Evolutionary conservation across 768 basidiomycete species (phyloP), one percentile per base, ranked within the genome.

Genomic region (Kwoniella europaea): DNA sequence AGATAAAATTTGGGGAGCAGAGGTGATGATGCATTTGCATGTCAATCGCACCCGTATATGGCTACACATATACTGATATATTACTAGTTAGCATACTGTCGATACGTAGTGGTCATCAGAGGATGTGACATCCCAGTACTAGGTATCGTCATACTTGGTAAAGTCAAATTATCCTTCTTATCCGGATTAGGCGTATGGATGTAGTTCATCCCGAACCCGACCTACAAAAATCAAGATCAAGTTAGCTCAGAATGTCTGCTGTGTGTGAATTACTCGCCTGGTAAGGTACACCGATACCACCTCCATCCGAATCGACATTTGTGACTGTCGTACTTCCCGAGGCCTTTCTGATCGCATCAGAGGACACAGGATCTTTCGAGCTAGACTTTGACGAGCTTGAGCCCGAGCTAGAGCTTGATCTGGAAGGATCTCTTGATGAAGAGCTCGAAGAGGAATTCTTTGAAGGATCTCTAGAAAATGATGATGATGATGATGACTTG

Each of bases 141-240:
- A 1, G 77, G 76, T 16, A 77, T 76, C 9, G 55, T 55, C 35
- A 52, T 60, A 15, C 71, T 53, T 3, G 57, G 50, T 12, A 67
- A 16, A 15, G 69, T 69, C 61, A 81, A 53, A 20, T 72, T 42
- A 20, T 73, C 70, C 59, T 59, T 65, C 12, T 54, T 58, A 9
- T 58, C 66, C n/a, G 67, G 46, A 10, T 67, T 44, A 15, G 66
- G 60, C 27, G 72, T 67, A 58, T 77, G 74, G 58, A 81, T 81
- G 52, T 81, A 81, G 46, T 78, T 74, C 78, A 81, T 76, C 16
- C 78, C 78, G 52, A 79, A 73, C 2, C 76, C 76, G 27, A 74
- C 52, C 76, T 79, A 67, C 18, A 18, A n/a, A 10, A 6, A 20
- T 61, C 42, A 65, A 27, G 15, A 50, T 13, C 15, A 35, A 35